These are phyloP conservation scores for Psilocybe sp. DNA, from an alignment of 768 basidiomycete genomes.

Conservation along the genomic window DNA sequence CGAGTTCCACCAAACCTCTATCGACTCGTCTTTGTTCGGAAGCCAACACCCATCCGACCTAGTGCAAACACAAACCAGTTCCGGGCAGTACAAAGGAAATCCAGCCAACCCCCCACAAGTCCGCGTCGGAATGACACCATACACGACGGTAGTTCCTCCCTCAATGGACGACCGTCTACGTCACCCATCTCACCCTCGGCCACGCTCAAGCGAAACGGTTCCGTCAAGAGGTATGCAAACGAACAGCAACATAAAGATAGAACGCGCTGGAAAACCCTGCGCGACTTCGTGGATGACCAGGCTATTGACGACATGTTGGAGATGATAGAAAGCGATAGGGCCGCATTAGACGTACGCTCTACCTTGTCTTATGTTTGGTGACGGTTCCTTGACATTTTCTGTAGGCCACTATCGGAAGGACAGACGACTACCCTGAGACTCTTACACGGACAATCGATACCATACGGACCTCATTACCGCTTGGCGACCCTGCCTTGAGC, in stretches of 20 bases:
- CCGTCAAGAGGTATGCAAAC: slow-evolving; percentile 13
- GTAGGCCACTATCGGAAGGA: slow-evolving; percentile 63
- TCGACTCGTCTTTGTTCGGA: slow-evolving; percentile 77
- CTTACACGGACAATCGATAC: slow-evolving; percentile 52
- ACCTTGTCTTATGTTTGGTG: not conserved
- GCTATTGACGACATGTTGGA: slow-evolving; percentile 78
- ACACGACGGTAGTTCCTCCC: not conserved
- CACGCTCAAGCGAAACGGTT: slow-evolving; percentile 24
- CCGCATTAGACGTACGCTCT: slow-evolving; percentile 59
- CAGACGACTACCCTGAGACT: slow-evolving; percentile 66
- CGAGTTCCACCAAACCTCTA: slow-evolving; percentile 65
- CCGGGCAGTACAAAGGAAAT: not conserved
- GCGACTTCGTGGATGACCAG: slow-evolving; percentile 84
- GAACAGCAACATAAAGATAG: slow-evolving; percentile 39
- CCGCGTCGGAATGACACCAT: slow-evolving; percentile 4
- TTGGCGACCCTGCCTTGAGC: slow-evolving; percentile 21
- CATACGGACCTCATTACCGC: slow-evolving; percentile 38
- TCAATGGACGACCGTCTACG: slow-evolving; percentile 12
- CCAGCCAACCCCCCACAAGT: slow-evolving; percentile 8
- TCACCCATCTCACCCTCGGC: slow-evolving; percentile 29
- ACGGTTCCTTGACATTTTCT: not conserved
- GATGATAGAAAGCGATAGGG: slow-evolving; percentile 67
- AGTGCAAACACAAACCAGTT: slow-evolving; percentile 22
- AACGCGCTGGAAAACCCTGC: slow-evolving; percentile 73
- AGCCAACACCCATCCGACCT: slow-evolving; percentile 60